phyloP scores from a whole-genome alignment of 75 land plant species.

The Picea sitchensis region DNA sequence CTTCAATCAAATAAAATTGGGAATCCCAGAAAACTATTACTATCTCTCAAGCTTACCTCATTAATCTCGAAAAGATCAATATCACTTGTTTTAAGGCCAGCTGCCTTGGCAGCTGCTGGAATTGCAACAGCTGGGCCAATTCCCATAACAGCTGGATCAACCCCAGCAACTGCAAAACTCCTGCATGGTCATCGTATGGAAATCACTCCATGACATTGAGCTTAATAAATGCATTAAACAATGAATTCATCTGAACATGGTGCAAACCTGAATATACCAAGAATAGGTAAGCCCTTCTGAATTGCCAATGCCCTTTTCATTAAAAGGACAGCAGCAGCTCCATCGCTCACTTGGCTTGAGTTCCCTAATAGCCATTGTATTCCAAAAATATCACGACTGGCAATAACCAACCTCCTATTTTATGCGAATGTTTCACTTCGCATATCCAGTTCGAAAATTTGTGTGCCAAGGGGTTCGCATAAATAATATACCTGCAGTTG shows the following conservation, averaged over 20 bases:
- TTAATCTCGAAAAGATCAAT: conserved; percentile 93
- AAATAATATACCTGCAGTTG: conserved; percentile 73
- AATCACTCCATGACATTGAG: not conserved
- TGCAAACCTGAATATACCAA: conserved; percentile 86
- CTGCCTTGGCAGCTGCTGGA: conserved; percentile 80
- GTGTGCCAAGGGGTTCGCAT: not conserved
- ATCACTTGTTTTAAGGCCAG: conserved; percentile 74
- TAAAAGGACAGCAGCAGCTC: conserved; percentile 91
- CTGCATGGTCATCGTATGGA: conserved; percentile 17
- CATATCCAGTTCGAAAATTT: not conserved
- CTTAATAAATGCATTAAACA: not conserved
- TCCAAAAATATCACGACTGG: not conserved
- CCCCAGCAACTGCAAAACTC: conserved; percentile 92
- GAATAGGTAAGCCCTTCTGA: conserved; percentile 74
- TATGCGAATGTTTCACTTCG: not conserved
- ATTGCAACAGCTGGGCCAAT: conserved; percentile 95
- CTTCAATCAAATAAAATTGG: not conserved
- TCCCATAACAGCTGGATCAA: conserved; percentile 96
- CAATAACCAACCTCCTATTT: not conserved
- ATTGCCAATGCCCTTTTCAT: conserved; percentile 77
- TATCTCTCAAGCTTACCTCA: conserved; percentile 44
- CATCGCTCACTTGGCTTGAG: conserved; percentile 95
- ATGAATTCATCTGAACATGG: not conserved
- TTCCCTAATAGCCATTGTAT: conserved; percentile 45
- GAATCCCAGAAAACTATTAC: not conserved